These are phyloP conservation scores for Debaryomyces hansenii DNA, from an alignment of 805 yeast species.

Conservation along the genomic window DNA sequence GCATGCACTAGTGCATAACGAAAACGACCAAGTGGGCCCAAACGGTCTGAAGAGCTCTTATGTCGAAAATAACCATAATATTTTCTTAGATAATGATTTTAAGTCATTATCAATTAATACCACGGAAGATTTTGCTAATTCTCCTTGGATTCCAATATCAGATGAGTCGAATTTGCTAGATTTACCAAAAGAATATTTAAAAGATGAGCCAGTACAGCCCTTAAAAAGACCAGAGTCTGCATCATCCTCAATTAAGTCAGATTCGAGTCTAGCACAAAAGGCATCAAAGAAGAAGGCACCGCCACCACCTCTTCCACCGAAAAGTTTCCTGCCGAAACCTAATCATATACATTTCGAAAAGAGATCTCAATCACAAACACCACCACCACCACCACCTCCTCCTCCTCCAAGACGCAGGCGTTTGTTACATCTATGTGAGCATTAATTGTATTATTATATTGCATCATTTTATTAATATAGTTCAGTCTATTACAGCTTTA, in stretches of 20 bases:
- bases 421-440: not conserved
- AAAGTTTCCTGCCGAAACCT: constrained; percentile 3
- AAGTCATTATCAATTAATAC: not conserved
- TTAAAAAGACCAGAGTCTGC: constrained; percentile 8
- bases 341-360: not conserved
- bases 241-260: constrained; percentile 16
- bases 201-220: constrained; percentile 20
- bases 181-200: constrained; percentile 32
- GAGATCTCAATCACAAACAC: constrained; percentile 4
- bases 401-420: constrained; percentile 36
- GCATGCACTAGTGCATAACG: constrained; percentile 31
- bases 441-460: not conserved
- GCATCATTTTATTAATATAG: too few relatives aligned
- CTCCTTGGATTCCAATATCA: not conserved
- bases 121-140: not conserved
- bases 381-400: constrained; percentile 39
- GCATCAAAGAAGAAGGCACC: constrained; percentile 38
- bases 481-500: too few relatives aligned
- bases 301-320: constrained; percentile 36
- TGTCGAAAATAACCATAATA: constrained; percentile 27
- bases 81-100: constrained; percentile 17
- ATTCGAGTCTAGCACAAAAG: constrained; percentile 23
- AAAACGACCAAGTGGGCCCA: constrained; percentile 2
- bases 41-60: not conserved
- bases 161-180: constrained; percentile 24